Percentiles rank a stretch among this genome's conserved stretches.
phyloP scores from a whole-genome alignment of 2,329 filamentous ascomycete species.

The Pseudovirgaria hyperparasitica region DNA sequence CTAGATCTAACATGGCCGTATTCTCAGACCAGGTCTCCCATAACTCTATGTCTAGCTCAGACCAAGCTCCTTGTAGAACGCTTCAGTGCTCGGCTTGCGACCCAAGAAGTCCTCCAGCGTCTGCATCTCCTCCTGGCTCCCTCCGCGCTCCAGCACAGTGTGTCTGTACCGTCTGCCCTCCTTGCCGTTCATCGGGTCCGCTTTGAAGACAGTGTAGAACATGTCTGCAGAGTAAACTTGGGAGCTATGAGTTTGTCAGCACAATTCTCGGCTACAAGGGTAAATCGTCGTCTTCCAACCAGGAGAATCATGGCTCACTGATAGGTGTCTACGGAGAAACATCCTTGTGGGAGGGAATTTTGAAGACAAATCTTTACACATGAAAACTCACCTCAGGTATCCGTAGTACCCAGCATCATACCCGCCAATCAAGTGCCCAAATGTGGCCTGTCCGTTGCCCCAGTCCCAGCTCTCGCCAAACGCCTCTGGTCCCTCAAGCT shows the following conservation, averaged over 20 bases:
- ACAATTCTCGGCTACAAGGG: slow-evolving; percentile 1
- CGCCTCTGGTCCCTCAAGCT: slow-evolving; percentile 61
- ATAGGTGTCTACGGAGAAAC: no score
- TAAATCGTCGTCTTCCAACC: no score
- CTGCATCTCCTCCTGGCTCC: slow-evolving; percentile 69
- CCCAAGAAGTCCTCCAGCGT: slow-evolving; percentile 69
- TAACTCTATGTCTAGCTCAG: slow-evolving; percentile 9
- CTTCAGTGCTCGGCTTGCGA: slow-evolving; percentile 60
- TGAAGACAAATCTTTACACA: slow-evolving; percentile 2
- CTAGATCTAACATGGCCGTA: no score
- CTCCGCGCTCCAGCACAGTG: slow-evolving; percentile 65
- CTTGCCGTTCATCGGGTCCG: slow-evolving; percentile 62
- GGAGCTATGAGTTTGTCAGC: slow-evolving; percentile 36
- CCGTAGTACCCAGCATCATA: slow-evolving; percentile 78
- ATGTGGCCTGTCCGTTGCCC: slow-evolving; percentile 68
- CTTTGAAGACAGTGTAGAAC: slow-evolving; percentile 70
- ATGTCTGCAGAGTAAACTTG: slow-evolving; percentile 77
- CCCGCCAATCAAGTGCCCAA: slow-evolving; percentile 71
- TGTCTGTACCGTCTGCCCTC: slow-evolving; percentile 67
- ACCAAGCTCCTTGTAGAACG: slow-evolving; percentile 73
- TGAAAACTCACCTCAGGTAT: slow-evolving; percentile 36
- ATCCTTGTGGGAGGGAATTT: background rate
- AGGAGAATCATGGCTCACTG: no score
- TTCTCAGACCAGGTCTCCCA: background rate
- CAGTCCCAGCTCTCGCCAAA: slow-evolving; percentile 46